Conservation (phyloP, 1,139 yeast genomes). For the Hyphopichia burtonii region DNA sequence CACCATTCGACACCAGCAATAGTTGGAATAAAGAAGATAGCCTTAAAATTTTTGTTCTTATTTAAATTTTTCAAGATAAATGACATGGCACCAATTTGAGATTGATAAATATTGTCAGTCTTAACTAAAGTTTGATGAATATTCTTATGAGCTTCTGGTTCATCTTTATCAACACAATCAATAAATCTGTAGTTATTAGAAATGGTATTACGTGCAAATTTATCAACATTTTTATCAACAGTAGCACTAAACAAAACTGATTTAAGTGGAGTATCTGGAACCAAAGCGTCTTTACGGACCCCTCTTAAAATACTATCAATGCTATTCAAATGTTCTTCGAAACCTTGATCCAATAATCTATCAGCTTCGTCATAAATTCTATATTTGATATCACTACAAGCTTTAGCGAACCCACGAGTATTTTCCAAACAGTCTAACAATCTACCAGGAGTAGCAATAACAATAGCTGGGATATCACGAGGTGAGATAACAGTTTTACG, state of each 20-base stretch:
- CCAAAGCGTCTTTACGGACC: conserved; percentile 27
- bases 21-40: conserved; percentile 82
- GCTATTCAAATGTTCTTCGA: conserved; percentile 58
- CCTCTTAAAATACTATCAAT: conserved; percentile 51
- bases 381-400: conserved; percentile 56
- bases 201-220: conserved; percentile 65
- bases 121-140: conserved; percentile 65
- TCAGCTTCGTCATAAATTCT: conserved; percentile 90
- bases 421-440: conserved; percentile 59
- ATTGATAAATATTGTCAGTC: conserved; percentile 48
- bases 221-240: conserved; percentile 62
- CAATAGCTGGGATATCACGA: conserved; percentile 41
- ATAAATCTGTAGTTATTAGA: conserved; percentile 64
- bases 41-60: conserved; percentile 51
- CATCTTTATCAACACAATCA: conserved; percentile 74
- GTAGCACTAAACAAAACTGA: conserved; percentile 88
- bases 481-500: conserved; percentile 20
- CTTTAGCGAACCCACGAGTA: conserved; percentile 36
- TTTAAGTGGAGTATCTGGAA: conserved; percentile 40
- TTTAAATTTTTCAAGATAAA: conserved; percentile 37
- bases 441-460: conserved; percentile 93
- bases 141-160: conserved; percentile 77
- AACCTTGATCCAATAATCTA: conserved; percentile 74
- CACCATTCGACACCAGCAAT: conserved; percentile 61
- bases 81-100: conserved; percentile 52